Conservation (phyloP, 345 rosid species). For the Eucalyptus polyanthemos region DNA sequence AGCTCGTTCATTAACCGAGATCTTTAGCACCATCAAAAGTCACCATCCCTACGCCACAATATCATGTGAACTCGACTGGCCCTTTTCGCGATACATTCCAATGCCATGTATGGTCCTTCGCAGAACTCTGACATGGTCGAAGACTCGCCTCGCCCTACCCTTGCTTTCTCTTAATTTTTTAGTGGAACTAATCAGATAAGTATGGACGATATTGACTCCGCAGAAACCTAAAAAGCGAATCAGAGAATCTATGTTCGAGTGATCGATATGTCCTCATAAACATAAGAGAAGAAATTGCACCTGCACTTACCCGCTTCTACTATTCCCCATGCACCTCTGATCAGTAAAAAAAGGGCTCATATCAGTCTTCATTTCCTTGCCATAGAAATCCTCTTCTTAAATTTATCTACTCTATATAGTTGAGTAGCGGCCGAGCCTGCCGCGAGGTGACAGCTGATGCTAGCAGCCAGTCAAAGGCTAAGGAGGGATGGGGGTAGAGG, state of each 20-base stretch:
- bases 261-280: neutral
- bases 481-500: neutral
- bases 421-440: neutral
- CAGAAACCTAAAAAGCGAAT: neutral
- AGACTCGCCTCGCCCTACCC: neutral
- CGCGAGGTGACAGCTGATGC: neutral
- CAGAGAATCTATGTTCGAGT: neutral
- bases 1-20: neutral
- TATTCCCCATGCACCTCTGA: neutral
- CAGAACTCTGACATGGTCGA: neutral
- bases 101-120: neutral
- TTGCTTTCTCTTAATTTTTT: neutral
- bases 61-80: neutral
- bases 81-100: neutral
- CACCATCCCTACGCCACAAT: neutral
- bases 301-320: neutral
- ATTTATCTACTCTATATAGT: neutral
- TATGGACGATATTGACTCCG: neutral
- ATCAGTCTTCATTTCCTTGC: neutral
- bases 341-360: neutral
- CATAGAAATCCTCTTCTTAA: neutral
- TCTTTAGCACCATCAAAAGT: neutral
- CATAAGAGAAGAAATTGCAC: neutral
- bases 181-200: neutral
- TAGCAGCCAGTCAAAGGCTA: neutral